Evolutionary conservation across 2,329 filamentous ascomycete genomes (phyloP).

Genomic region (Exophiala alcalophila): DNA sequence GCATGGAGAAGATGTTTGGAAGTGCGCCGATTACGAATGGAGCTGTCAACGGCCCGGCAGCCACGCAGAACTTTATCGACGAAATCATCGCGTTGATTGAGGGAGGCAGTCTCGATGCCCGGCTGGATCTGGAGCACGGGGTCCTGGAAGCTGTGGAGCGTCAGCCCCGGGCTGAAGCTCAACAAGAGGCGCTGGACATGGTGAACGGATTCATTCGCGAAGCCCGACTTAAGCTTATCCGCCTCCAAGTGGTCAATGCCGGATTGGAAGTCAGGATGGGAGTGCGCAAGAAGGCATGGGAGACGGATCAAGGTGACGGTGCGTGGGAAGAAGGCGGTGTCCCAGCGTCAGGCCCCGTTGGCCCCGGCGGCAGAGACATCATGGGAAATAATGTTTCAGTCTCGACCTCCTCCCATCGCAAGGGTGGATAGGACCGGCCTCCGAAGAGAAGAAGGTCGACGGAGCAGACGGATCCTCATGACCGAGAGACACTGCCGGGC

Average conservation of each 20-base stretch:
- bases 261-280: conserved; percentile 65
- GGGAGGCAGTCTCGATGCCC: conserved; percentile 66
- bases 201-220: conserved; percentile 71
- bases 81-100: conserved; percentile 80
- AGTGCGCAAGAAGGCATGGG: conserved; percentile 22
- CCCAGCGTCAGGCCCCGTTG: neutral
- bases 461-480: too few species aligned
- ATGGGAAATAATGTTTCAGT: conserved; percentile 2
- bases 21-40: conserved; percentile 50
- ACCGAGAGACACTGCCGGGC: too few species aligned
- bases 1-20: conserved; percentile 74
- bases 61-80: conserved; percentile 35
- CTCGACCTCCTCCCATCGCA: conserved; percentile 10
- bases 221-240: conserved; percentile 70
- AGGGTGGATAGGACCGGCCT: conserved; percentile 18
- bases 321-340: conserved; percentile 11
- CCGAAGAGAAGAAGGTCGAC: conserved; percentile 10
- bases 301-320: conserved; percentile 8
- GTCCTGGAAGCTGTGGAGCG: conserved; percentile 70
- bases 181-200: conserved; percentile 65
- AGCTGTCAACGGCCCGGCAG: conserved; percentile 31
- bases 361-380: conserved; percentile 11
- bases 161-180: conserved; percentile 66
- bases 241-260: conserved; percentile 71
- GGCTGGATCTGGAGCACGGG: conserved; percentile 79